Percentiles rank a stretch among this genome's conserved stretches.
Conservation (phyloP, 805 yeast species). For the Schwanniomyces occidentalis region DNA sequence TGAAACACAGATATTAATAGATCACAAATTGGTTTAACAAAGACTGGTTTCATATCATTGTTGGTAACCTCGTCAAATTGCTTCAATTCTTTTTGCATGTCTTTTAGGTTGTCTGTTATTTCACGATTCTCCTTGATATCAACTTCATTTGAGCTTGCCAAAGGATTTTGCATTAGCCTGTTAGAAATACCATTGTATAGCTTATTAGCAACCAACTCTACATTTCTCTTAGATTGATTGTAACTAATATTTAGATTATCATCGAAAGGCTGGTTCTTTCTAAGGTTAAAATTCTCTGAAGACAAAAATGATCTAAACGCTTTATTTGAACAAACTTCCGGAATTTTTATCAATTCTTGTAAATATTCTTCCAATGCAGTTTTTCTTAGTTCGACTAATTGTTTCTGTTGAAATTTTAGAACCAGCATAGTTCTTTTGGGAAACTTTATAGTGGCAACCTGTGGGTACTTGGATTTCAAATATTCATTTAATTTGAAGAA, state of each 20-base stretch:
- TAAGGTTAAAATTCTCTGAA: constrained; percentile 54
- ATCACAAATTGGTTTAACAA: constrained; percentile 82
- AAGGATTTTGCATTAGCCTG: constrained; percentile 6
- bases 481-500: constrained; percentile 71
- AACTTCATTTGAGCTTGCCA: neutral
- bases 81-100: constrained; percentile 56
- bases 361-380: constrained; percentile 63
- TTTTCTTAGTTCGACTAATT: constrained; percentile 65
- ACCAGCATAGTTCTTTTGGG: constrained; percentile 63
- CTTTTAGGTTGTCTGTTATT: constrained; percentile 35
- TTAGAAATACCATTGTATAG: constrained; percentile 31
- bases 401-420: constrained; percentile 66
- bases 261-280: constrained; percentile 30
- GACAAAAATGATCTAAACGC: constrained; percentile 78
- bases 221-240: constrained; percentile 15
- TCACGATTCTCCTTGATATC: constrained; percentile 10
- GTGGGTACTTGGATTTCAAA: constrained; percentile 52
- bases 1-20: constrained; percentile 70
- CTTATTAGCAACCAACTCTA: constrained; percentile 34
- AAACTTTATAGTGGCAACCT: constrained; percentile 49
- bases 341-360: constrained; percentile 53
- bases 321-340: constrained; percentile 71
- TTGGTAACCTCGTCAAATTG: constrained; percentile 43
- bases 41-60: constrained; percentile 36
- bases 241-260: constrained; percentile 13